These are phyloP conservation scores for Ophiostoma pallidulum DNA, from an alignment of 2,329 filamentous ascomycete genomes.

Conservation along the genomic window DNA sequence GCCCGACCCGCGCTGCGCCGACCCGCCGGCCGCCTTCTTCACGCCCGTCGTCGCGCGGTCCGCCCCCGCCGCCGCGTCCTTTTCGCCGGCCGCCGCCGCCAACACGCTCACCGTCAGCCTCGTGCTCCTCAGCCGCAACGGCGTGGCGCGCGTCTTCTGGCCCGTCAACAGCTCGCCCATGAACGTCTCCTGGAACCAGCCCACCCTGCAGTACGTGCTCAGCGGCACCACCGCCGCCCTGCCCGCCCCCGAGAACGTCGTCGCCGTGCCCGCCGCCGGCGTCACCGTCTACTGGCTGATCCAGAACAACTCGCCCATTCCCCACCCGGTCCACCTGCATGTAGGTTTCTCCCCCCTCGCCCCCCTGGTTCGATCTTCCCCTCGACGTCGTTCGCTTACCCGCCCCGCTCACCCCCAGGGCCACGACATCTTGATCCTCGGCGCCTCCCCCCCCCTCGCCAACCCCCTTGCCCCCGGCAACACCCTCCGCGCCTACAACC, in stretches of 20 bases:
- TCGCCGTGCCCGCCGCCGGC: conserved; percentile 4
- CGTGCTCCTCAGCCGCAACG: conserved; percentile 17
- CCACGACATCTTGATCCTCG: conserved; percentile 28
- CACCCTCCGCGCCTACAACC: conserved; percentile 19
- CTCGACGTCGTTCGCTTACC: not conserved
- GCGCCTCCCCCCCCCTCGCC: conserved; percentile 18
- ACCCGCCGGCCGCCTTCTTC: conserved; percentile 10
- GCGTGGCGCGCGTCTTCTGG: conserved; percentile 21
- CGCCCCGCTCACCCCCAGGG: conserved; percentile 17
- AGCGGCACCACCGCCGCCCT: conserved; percentile 18
- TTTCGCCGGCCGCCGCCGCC: conserved; percentile 9
- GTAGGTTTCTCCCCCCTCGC: conserved; percentile 11
- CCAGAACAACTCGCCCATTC: conserved; percentile 23
- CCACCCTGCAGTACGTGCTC: conserved; percentile 26
- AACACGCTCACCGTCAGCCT: conserved; percentile 14
- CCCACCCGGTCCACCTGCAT: conserved; percentile 25
- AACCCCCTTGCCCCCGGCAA: conserved; percentile 14
- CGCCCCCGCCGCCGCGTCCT: conserved; percentile 13
- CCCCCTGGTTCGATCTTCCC: not conserved
- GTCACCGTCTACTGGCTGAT: conserved; percentile 27
- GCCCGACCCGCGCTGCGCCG: conserved; percentile 16
- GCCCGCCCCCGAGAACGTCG: conserved; percentile 9
- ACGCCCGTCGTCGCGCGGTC: conserved; percentile 18
- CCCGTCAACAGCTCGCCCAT: conserved; percentile 23
- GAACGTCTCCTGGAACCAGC: conserved; percentile 27